Base-by-base conservation (phyloP, 208 protist species). In the Leishmania lainsoni region DNA sequence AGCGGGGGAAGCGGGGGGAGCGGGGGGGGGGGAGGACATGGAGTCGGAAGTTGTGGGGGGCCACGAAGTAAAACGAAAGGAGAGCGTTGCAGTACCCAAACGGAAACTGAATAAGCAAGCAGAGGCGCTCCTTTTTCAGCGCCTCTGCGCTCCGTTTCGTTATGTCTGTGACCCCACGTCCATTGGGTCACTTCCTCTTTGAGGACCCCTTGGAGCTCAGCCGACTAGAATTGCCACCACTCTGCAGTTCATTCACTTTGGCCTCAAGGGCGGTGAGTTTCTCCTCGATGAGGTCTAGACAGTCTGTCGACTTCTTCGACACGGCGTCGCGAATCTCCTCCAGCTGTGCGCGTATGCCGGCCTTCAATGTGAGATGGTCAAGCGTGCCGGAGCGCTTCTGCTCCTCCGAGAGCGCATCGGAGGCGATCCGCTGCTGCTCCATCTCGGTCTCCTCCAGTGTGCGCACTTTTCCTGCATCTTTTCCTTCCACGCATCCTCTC, bases 331-430 rank as follows among this genome's bases (percentile, higher is more conserved):
- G 90, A 76, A 98, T 98, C 0, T 70, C 61, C 59, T 89, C 84
- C 3, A 98, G 88, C 89, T 98, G 95, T 83, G 95, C 92, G n/a
- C 85, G 75, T 48, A 98, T 83, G 14, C 93, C 93, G 35, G 89
- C 89, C 35, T 87, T 91, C 77, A 92, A 96, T 42, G 87, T 77
- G 1, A 90, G 88, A 59, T 89, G 85, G 65, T 93, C 88, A 0
- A 96, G 82, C 10, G 85, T 82, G 8, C 81, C 84, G n/a, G 89
- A 61, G 5, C 85, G 77, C 79, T 80, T 63, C 42, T 89, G 80
- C 79, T 90, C 78, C 69, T 89, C 81, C 45, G 93, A 91, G 0
- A 88, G 71, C 52, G 72, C 89, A 65, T 88, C 87, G 1, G 90
- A 93, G 20, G 29, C 79, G 20, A 79, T 35, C 16, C 91, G 76